Evolutionary conservation across 1,284 basidiomycete species (phyloP).

Genomic region (Puccinia brachypodii): DNA sequence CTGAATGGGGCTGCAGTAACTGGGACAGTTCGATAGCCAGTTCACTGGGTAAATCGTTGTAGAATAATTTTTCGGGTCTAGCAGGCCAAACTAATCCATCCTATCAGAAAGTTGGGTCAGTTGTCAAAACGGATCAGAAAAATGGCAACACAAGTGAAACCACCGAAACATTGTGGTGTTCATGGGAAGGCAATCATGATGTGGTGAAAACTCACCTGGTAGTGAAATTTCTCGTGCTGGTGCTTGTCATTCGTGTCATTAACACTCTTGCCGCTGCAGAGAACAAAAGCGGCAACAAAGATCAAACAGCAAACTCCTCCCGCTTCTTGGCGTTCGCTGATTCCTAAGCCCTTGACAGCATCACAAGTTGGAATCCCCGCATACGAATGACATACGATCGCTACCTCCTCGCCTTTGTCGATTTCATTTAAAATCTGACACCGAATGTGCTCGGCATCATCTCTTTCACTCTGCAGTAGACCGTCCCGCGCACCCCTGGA

Average conservation of each 20-base stretch:
- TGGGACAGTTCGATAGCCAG: slow-evolving; percentile 36
- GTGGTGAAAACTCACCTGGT: neutral
- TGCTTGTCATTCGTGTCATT: neutral
- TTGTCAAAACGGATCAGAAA: slow-evolving; percentile 7
- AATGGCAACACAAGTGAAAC: neutral
- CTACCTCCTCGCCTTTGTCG: slow-evolving; percentile 48
- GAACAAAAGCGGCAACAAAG: slow-evolving; percentile 38
- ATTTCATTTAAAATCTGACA: slow-evolving; percentile 30
- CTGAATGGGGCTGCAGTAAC: slow-evolving; percentile 46
- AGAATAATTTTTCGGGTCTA: slow-evolving; percentile 49
- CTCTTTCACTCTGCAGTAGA: neutral
- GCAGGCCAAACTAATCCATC: slow-evolving; percentile 46
- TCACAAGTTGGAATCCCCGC: slow-evolving; percentile 46
- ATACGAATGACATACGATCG: slow-evolving; percentile 49
- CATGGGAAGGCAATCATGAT: neutral
- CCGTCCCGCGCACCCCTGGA: slow-evolving; percentile 18
- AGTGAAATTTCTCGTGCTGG: slow-evolving; percentile 24
- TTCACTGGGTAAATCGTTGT: slow-evolving; percentile 48
- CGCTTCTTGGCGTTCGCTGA: slow-evolving; percentile 45
- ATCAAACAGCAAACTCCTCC: slow-evolving; percentile 36
- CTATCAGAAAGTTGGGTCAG: neutral
- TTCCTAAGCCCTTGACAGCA: slow-evolving; percentile 48
- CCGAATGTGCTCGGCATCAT: slow-evolving; percentile 32
- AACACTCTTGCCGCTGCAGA: slow-evolving; percentile 10
- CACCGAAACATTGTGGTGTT: slow-evolving; percentile 24